A percentile compares a stretch with the other conserved stretches of the same genome.
These are phyloP conservation scores for Pezicula radicicola DNA, from an alignment of 2,329 filamentous ascomycete genomes.

Conservation along the genomic window DNA sequence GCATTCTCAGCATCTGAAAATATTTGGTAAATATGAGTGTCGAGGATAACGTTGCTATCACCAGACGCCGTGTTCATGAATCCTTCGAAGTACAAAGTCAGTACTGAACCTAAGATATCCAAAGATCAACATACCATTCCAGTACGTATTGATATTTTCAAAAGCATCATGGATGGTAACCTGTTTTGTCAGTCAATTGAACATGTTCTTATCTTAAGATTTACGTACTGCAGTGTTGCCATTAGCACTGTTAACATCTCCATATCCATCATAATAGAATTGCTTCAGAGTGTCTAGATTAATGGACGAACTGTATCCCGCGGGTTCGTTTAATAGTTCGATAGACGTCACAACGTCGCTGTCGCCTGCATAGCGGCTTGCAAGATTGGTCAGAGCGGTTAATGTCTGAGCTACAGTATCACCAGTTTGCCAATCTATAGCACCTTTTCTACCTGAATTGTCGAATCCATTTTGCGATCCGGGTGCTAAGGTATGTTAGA, in stretches of 20 bases:
- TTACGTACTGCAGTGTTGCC: conserved; percentile 35
- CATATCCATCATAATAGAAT: conserved; percentile 51
- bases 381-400: conserved; percentile 34
- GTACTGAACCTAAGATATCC: no score
- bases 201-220: no score
- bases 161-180: conserved; percentile 60
- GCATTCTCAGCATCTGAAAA: conserved; percentile 31
- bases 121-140: conserved; percentile 43
- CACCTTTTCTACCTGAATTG: conserved; percentile 54
- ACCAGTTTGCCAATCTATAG: conserved; percentile 43
- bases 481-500: conserved; percentile 38
- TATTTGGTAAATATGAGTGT: conserved; percentile 42
- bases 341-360: conserved; percentile 39
- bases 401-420: conserved; percentile 34
- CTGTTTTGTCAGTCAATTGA: no score
- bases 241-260: conserved; percentile 39
- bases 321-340: conserved; percentile 40
- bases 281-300: conserved; percentile 30
- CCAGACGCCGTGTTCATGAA: conserved; percentile 51
- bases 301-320: conserved; percentile 26
- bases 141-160: conserved; percentile 43
- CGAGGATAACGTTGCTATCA: conserved; percentile 35
- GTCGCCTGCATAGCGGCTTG: conserved; percentile 35
- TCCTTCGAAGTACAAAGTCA: conserved; percentile 12
- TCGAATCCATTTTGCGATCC: conserved; percentile 67